These are phyloP conservation scores for Vicia faba DNA, from an alignment of 306 rosid genomes.

Conservation along the genomic window DNA sequence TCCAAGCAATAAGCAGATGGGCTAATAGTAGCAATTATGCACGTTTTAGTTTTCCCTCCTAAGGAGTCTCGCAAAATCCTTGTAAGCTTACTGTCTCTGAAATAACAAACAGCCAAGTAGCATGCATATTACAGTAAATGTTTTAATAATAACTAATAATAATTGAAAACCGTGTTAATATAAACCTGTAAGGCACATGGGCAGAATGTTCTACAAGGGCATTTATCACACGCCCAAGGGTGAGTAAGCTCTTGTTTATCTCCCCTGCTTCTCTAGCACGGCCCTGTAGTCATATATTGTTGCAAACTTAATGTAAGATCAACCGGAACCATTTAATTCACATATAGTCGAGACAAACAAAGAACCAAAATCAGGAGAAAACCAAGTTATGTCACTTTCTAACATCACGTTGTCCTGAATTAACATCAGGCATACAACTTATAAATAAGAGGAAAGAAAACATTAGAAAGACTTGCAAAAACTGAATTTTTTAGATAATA, in stretches of 20 bases:
- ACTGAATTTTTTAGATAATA: neutral
- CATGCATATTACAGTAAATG: conserved; percentile 24
- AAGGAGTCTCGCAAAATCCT: conserved; percentile 90
- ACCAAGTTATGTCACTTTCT: conserved; percentile 16
- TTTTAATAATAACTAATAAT: conserved; percentile 7
- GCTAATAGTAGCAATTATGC: conserved; percentile 90
- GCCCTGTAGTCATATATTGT: conserved; percentile 54
- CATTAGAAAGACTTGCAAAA: neutral
- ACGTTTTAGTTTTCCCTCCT: conserved; percentile 98
- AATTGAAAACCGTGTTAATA: conserved; percentile 16
- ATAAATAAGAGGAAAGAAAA: neutral
- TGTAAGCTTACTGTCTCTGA: conserved; percentile 96
- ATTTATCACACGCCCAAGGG: conserved; percentile 94
- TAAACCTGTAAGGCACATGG: conserved; percentile 91
- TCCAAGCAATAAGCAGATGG: conserved; percentile 81
- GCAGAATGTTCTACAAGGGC: conserved; percentile 92
- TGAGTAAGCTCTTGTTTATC: conserved; percentile 97
- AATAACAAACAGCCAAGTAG: conserved; percentile 31
- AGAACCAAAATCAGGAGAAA: conserved; percentile 9
- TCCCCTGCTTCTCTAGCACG: conserved; percentile 99
- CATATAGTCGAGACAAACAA: neutral
- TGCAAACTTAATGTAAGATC: neutral
- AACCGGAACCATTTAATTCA: neutral
- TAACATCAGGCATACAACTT: neutral
- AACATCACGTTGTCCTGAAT: conserved; percentile 2